These are phyloP conservation scores for Pleurotus djamor DNA, from an alignment of 768 basidiomycete species.

Conservation along the genomic window DNA sequence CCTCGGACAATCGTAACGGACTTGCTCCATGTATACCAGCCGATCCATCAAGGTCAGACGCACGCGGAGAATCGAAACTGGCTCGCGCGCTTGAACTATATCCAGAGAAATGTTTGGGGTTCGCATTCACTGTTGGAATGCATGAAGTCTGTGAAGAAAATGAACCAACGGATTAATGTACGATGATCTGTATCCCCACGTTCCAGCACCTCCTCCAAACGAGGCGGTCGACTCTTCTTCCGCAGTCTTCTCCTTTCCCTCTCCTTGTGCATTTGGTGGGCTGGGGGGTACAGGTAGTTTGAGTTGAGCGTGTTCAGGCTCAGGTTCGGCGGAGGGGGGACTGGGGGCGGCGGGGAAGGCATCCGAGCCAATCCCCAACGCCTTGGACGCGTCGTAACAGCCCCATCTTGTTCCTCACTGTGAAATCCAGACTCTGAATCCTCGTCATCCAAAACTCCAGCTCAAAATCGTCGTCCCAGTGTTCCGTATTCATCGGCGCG, in stretches of 20 bases:
- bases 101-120: slow-evolving; percentile 8
- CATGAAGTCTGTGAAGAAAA: not conserved
- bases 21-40: slow-evolving; percentile 14
- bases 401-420: slow-evolving; percentile 64
- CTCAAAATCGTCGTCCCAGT: slow-evolving; percentile 68
- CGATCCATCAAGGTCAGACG: slow-evolving; percentile 36
- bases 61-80: slow-evolving; percentile 1
- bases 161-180: not conserved
- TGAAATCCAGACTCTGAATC: slow-evolving; percentile 54
- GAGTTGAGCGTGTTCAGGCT: slow-evolving; percentile 14
- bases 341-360: slow-evolving; percentile 27
- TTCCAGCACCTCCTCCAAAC: slow-evolving; percentile 28
- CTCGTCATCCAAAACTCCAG: slow-evolving; percentile 40
- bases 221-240: slow-evolving; percentile 75
- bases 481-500: slow-evolving; percentile 30
- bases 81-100: not conserved
- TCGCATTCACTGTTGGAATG: slow-evolving; percentile 11
- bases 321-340: slow-evolving; percentile 15
- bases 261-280: slow-evolving; percentile 56
- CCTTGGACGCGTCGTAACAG: slow-evolving; percentile 63
- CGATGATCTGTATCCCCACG: slow-evolving; percentile 1
- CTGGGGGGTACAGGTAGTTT: slow-evolving; percentile 45
- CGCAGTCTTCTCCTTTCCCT: slow-evolving; percentile 61
- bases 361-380: slow-evolving; percentile 30
- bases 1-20: slow-evolving; percentile 21